Conservation (phyloP, 345 rosid genomes). For the Brassica juncea region DNA sequence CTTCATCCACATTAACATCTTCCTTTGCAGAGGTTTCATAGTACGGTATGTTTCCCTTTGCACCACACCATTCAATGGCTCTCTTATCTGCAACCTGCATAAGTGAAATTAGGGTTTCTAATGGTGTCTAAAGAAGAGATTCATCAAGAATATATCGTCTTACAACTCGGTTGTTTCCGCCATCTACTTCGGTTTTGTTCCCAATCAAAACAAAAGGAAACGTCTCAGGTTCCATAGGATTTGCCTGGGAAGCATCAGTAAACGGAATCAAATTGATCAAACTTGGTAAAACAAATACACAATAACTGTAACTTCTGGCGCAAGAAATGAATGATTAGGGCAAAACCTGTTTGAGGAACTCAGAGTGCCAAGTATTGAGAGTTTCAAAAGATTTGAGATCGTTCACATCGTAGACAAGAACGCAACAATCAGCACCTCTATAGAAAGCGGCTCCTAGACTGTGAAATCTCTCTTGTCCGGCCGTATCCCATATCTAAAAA, state of each 20-base stretch:
- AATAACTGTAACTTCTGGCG: neutral
- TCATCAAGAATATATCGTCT: neutral
- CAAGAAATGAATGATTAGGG: conserved; percentile 18
- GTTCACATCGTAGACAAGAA: conserved; percentile 75
- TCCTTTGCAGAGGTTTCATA: conserved; percentile 88
- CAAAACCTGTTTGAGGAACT: conserved; percentile 80
- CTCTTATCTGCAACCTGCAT: conserved; percentile 65
- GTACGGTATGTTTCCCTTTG: conserved; percentile 63
- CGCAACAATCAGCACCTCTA: conserved; percentile 92
- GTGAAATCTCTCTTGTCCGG: conserved; percentile 94
- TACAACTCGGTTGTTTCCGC: conserved; percentile 67
- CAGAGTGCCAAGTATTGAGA: conserved; percentile 68
- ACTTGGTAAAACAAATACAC: neutral
- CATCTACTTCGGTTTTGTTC: conserved; percentile 74
- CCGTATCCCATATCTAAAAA: conserved; percentile 88
- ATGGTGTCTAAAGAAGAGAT: neutral
- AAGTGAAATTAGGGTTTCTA: neutral
- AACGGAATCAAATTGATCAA: neutral
- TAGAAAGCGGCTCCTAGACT: conserved; percentile 84
- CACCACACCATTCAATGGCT: conserved; percentile 78
- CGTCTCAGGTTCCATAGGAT: conserved; percentile 52
- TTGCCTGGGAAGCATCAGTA: conserved; percentile 48
- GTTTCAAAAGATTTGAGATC: conserved; percentile 58
- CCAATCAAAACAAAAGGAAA: conserved; percentile 82
- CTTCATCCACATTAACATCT: conserved; percentile 69